Conservation (phyloP, 2,329 filamentous ascomycete species). For the Rutstroemia sp. region DNA sequence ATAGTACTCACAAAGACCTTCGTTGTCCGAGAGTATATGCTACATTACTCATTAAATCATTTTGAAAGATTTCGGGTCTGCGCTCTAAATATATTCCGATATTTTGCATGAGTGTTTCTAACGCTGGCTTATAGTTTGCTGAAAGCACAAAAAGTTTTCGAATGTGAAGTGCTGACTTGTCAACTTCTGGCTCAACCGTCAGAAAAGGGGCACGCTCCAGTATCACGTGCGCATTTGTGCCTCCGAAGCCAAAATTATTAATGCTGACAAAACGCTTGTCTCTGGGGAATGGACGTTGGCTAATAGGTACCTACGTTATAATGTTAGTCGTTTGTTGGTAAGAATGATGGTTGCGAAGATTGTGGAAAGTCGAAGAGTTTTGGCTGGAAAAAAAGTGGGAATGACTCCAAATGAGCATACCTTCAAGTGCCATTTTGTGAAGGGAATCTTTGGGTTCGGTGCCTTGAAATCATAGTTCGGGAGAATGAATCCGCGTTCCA, state of each 20-base stretch:
- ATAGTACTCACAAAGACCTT: conserved; percentile 16
- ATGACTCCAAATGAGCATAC: conserved; percentile 21
- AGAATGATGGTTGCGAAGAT: no score
- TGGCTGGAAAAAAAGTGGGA: not conserved
- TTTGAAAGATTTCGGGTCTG: conserved; percentile 26
- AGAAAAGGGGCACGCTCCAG: conserved; percentile 21
- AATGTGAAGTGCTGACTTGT: conserved; percentile 20
- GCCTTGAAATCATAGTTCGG: conserved; percentile 23
- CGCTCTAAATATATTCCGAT: conserved; percentile 26
- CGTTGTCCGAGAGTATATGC: conserved; percentile 26
- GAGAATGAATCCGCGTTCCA: conserved; percentile 20
- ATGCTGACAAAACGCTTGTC: conserved; percentile 40
- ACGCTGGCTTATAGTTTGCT: conserved; percentile 22
- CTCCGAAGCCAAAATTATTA: conserved; percentile 20
- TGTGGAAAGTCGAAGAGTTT: no score
- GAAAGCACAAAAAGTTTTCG: conserved; percentile 26
- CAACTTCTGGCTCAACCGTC: conserved; percentile 17
- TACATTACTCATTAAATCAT: conserved; percentile 25
- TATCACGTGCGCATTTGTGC: conserved; percentile 17
- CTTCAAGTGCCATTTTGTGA: conserved; percentile 33
- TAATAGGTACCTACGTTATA: conserved; percentile 23
- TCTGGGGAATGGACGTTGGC: conserved; percentile 23
- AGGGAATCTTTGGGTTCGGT: conserved; percentile 33
- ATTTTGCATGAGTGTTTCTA: conserved; percentile 24
- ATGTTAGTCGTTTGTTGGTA: no score